Evolutionary conservation across 345 rosid species (phyloP), one percentile per base, ranked within the genome.

Genomic region (Acer negundo): DNA sequence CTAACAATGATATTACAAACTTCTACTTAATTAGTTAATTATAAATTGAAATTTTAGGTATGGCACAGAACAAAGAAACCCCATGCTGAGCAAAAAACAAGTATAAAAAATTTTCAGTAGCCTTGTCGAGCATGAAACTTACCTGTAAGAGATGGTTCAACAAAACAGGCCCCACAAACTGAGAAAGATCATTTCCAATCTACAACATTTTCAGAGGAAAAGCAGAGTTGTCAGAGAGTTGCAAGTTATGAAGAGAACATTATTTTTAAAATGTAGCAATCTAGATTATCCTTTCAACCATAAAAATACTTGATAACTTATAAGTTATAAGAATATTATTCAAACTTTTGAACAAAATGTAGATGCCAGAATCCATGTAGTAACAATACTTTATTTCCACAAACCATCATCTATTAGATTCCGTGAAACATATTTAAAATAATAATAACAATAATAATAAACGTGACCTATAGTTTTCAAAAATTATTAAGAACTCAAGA

Each of bases 121-220:
- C 28, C 51, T 28, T 61, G 28, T 11, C 53, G 69, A 47, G 51
- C 40, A 28, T 53, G 65, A 17, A 77, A 74, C 90, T 82, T 80
- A 96, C 99, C 92, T 84, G 78, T 70, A 96, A 82, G 65, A 96
- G 94, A 77, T 82, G 89, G 89, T 91, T 96, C 80, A 96, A 82
- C 70, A 96, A 56, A 47, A 91, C 79, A 0, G 99, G 99, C 79
- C 98, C 98, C 67, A 83, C 91, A 83, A 94, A 92, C 74, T 92
- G 97, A 82, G 94, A 92, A 79, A 91, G 91, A 86, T 92, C 98
- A 75, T 68, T 77, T 69, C 91, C 94, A 71, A 96, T 83, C 99
- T 95, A 82, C 89, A 88, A 64, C 49, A 80, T 59, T 78, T 77
- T 71, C 78, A 84, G 82, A 84, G 69, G 67, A 78, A 53, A 72